Base-by-base conservation (phyloP, 2,329 filamentous ascomycete species). In the Biscogniauxia marginata region DNA sequence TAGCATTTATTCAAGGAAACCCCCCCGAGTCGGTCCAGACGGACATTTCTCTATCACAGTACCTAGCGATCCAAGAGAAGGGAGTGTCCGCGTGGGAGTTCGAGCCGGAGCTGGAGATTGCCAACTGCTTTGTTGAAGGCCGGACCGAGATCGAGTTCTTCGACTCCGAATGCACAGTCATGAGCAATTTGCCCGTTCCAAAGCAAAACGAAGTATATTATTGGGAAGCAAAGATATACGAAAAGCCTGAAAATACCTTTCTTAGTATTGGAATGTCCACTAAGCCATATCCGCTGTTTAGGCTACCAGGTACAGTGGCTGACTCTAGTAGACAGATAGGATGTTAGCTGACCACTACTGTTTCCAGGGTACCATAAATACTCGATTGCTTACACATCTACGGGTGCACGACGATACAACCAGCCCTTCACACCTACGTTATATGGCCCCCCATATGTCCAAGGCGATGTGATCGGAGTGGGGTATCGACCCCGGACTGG, bases 121-220 rank as follows among this genome's bases (percentile, higher is more conserved):
- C 95, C 64, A 98, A 98, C 75, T 99, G 95, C 74, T 99, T 99
- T 71, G 95, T 99, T 62, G 93, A 99, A 75, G 93, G 79, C 44
- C 86, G 95, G 63, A 99, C 95, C 9, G 95, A 99, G 74, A 96
- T 99, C 62, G 95, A 99, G 73, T 99, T 99, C 77, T 99, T 96
- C 70, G 95, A 99, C 74, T 95, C 92, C 2, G 95, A 96, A 72
- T 98, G 93, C 77, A 96, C 93, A 66, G 95, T 98, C 60, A 91
- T 96, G 79, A 96, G 90, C 79, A 99, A 99, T 68, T 76, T 99
- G 44, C 95, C 95, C 0, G 91, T 99, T 7, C 95, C 95, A 13
- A 99, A 99, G 71, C 95, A 99, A 71, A 99, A 99, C 70, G 95
- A 99, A 70, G 93, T 98, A 9, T 99, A 99, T 74, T 99, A 99